These are phyloP conservation scores for Pseudozyma tsukubaensis DNA, from an alignment of 1,284 basidiomycete genomes.

Conservation along the genomic window DNA sequence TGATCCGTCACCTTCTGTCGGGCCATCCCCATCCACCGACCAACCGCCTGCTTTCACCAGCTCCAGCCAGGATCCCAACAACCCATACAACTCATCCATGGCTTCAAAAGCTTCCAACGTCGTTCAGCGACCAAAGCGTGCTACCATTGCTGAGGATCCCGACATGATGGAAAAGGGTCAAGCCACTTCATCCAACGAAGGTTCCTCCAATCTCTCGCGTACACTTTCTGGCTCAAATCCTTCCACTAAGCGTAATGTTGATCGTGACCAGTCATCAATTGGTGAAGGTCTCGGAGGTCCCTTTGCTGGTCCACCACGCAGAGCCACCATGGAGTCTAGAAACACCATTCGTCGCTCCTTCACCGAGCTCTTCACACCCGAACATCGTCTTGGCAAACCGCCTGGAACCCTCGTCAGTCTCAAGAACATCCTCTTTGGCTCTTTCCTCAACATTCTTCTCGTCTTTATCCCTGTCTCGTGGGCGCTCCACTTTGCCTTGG, in stretches of 20 bases:
- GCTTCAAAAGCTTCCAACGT: slow-evolving; percentile 12
- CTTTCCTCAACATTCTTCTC: slow-evolving; percentile 52
- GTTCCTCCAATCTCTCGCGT: slow-evolving; percentile 24
- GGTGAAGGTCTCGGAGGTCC: slow-evolving; percentile 42
- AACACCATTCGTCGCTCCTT: slow-evolving; percentile 48
- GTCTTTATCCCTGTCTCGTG: slow-evolving; percentile 60
- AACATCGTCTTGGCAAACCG: slow-evolving; percentile 44
- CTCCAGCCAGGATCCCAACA: slow-evolving; percentile 10
- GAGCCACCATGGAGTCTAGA: slow-evolving; percentile 46
- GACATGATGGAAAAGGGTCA: slow-evolving; percentile 50
- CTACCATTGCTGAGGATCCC: slow-evolving; percentile 42
- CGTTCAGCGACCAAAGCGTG: slow-evolving; percentile 46
- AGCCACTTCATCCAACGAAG: slow-evolving; percentile 26
- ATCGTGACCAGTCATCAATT: slow-evolving; percentile 37
- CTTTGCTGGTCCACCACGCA: slow-evolving; percentile 47
- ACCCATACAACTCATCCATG: slow-evolving; percentile 16
- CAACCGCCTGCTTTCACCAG: slow-evolving; percentile 9
- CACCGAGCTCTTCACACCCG: slow-evolving; percentile 53
- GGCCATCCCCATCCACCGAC: background rate
- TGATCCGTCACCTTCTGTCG: slow-evolving; percentile 2
- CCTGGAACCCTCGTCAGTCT: slow-evolving; percentile 38
- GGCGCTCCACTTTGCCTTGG: slow-evolving; percentile 56
- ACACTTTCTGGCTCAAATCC: slow-evolving; percentile 26
- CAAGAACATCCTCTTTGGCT: slow-evolving; percentile 52
- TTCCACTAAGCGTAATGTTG: slow-evolving; percentile 20